Percentiles rank a stretch among this genome's conserved stretches.
Conservation (phyloP, 192 early-diverging fungal species). For the Linnemannia elongata region DNA sequence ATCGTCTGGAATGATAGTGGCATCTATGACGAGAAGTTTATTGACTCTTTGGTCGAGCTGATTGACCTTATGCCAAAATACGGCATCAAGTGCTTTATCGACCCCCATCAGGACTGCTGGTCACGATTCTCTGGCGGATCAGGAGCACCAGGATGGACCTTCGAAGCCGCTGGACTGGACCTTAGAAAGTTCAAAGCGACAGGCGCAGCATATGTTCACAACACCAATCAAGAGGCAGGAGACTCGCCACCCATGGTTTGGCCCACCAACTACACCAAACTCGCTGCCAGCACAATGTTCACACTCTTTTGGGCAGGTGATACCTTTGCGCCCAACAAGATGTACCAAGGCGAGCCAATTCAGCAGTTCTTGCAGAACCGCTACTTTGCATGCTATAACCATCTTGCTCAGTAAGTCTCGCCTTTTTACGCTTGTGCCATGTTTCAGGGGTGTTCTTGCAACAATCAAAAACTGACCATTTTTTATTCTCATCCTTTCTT, state of each 20-base stretch:
- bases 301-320: slow-evolving; percentile 86
- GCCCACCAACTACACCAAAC: slow-evolving; percentile 92
- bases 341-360: slow-evolving; percentile 72
- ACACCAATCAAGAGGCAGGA: slow-evolving; percentile 66
- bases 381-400: slow-evolving; percentile 75
- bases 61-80: slow-evolving; percentile 76
- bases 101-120: slow-evolving; percentile 92
- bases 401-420: slow-evolving; percentile 71
- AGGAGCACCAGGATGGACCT: slow-evolving; percentile 90
- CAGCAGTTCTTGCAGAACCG: slow-evolving; percentile 77
- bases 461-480: slow-evolving; percentile 12
- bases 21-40: slow-evolving; percentile 84
- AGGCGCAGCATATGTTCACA: slow-evolving; percentile 86
- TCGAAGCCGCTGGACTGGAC: slow-evolving; percentile 85
- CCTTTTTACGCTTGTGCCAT: not conserved
- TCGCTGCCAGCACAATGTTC: slow-evolving; percentile 88
- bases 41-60: slow-evolving; percentile 78
- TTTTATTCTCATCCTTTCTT: not conserved
- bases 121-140: slow-evolving; percentile 84
- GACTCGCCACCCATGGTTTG: slow-evolving; percentile 75
- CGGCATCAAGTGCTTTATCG: slow-evolving; percentile 88
- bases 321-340: slow-evolving; percentile 78
- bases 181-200: slow-evolving; percentile 79
- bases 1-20: slow-evolving; percentile 58
- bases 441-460: not conserved